Conservation (phyloP, 2,329 filamentous ascomycete species). For the Sphaerulina populicola region DNA sequence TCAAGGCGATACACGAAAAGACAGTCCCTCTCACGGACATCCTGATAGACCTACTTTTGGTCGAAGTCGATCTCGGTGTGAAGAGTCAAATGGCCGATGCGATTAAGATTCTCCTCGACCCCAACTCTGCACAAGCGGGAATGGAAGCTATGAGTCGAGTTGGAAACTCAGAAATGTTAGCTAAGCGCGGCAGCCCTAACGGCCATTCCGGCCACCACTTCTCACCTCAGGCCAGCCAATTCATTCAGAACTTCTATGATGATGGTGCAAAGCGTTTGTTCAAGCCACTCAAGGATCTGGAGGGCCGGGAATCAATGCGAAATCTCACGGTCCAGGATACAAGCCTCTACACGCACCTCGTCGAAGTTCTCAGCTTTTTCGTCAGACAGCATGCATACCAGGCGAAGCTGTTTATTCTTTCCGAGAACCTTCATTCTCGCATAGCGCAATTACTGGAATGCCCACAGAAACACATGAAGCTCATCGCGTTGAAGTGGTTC, state of each 20-base stretch:
- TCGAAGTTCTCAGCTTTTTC: constrained; percentile 91
- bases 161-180: constrained; percentile 59
- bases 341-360: constrained; percentile 80
- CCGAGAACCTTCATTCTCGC: constrained; percentile 66
- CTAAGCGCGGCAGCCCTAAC: constrained; percentile 44
- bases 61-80: constrained; percentile 86
- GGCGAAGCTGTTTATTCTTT: constrained; percentile 79
- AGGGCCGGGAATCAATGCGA: constrained; percentile 45
- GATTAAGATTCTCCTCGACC: constrained; percentile 83
- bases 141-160: constrained; percentile 51
- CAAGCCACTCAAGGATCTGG: constrained; percentile 72
- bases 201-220: constrained; percentile 17
- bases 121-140: constrained; percentile 52
- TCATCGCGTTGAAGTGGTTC: constrained; percentile 90
- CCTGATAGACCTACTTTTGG: constrained; percentile 79
- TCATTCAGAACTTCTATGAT: constrained; percentile 84
- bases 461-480: constrained; percentile 83
- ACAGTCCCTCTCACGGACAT: constrained; percentile 81
- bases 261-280: constrained; percentile 78
- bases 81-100: constrained; percentile 94
- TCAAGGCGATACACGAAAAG: constrained; percentile 83
- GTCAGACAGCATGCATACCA: constrained; percentile 79
- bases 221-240: constrained; percentile 66
- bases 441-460: constrained; percentile 75
- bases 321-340: constrained; percentile 74